Conservation (phyloP, 805 yeast genomes). For the Saturnispora kantuleensis region DNA sequence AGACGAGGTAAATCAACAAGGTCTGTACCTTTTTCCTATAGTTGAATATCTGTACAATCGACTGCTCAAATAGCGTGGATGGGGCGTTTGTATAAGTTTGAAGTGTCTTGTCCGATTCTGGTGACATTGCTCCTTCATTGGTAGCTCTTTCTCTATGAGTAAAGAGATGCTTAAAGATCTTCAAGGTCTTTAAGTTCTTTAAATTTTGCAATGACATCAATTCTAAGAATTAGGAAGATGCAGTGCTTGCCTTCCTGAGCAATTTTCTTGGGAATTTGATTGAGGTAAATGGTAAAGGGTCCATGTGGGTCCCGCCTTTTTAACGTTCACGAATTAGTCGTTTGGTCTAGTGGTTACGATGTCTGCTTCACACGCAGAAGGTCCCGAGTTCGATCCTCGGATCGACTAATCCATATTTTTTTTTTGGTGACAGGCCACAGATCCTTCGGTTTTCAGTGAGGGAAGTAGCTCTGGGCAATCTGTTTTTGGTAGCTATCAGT, state of each 20-base stretch:
- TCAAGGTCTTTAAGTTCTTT: too few species aligned
- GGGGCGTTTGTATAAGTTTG: background rate
- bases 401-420: slow-evolving; percentile 13
- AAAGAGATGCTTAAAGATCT: too few species aligned
- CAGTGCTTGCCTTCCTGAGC: too few species aligned
- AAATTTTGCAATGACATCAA: too few species aligned
- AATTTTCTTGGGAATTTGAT: too few species aligned
- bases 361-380: slow-evolving; percentile 34
- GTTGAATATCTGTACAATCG: slow-evolving; percentile 21
- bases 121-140: background rate
- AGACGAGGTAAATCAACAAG: slow-evolving; percentile 15
- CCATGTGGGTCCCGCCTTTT: too few species aligned
- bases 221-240: too few species aligned
- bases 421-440: background rate
- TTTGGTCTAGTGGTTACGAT: slow-evolving; percentile 34
- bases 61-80: slow-evolving; percentile 9
- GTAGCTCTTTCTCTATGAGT: background rate
- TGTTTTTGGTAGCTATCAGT: too few species aligned
- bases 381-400: slow-evolving; percentile 35
- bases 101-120: background rate
- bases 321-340: slow-evolving; percentile 22
- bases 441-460: too few species aligned
- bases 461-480: too few species aligned
- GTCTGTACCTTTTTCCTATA: slow-evolving; percentile 15
- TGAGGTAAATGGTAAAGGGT: too few species aligned